Evolutionary conservation across 768 basidiomycete genomes (phyloP).

Genomic region (Leccinum ochraceum): DNA sequence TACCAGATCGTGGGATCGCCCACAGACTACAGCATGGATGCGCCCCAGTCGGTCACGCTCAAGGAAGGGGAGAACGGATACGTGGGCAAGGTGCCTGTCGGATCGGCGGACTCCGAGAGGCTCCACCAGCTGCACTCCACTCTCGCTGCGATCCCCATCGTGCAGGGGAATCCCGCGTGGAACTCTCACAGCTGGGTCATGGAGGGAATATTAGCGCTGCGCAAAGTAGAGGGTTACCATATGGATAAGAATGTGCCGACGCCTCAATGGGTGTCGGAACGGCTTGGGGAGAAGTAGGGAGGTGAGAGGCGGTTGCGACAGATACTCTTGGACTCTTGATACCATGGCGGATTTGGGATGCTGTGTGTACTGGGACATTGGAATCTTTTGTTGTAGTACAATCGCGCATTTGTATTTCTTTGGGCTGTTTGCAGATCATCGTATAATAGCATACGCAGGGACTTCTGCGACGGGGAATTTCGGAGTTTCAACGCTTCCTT

Average conservation of each 20-base stretch:
- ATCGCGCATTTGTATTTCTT: conserved; percentile 28
- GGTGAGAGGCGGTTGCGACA: conserved; percentile 7
- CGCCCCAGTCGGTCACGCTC: conserved; percentile 34
- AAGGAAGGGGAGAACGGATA: conserved; percentile 33
- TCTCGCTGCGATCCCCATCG: conserved; percentile 28
- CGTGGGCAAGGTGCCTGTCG: conserved; percentile 23
- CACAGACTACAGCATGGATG: conserved; percentile 33
- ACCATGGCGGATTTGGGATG: conserved; percentile 20
- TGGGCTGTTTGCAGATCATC: conserved; percentile 18
- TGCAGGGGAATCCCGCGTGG: conserved; percentile 31
- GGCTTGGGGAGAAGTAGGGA: conserved; percentile 27
- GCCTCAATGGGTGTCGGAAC: conserved; percentile 30
- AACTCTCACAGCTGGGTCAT: conserved; percentile 33
- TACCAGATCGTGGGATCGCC: conserved; percentile 33
- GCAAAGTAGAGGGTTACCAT: conserved; percentile 29
- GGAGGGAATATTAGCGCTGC: conserved; percentile 32
- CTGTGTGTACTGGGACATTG: conserved; percentile 24
- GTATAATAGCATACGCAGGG: conserved; percentile 8
- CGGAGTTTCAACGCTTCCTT: conserved; percentile 12
- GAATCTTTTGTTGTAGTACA: conserved; percentile 8
- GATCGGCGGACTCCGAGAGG: conserved; percentile 30
- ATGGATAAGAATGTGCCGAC: conserved; percentile 35
- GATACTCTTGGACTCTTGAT: conserved; percentile 21
- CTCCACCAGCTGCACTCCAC: conserved; percentile 31
- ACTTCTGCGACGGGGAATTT: conserved; percentile 14